phyloP scores from a whole-genome alignment of 345 rosid species.

The Bruguiera sexangula region DNA sequence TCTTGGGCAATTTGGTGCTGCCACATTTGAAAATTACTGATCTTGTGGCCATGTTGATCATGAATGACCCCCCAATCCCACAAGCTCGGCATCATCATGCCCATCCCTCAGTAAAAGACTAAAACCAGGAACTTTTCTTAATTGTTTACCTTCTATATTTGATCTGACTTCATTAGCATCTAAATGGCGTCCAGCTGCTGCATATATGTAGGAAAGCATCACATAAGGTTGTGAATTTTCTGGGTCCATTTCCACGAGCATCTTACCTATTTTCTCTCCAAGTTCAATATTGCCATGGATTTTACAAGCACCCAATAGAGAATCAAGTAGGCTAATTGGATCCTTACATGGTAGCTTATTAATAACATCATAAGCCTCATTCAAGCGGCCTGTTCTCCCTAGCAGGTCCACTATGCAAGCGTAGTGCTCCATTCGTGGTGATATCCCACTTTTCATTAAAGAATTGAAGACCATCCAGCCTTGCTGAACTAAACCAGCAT shows the following conservation, averaged over 20 bases:
- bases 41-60: no score
- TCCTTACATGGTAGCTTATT: conserved; percentile 21
- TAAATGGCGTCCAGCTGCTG: conserved; percentile 29
- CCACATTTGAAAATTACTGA: no score
- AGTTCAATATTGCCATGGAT: conserved; percentile 33
- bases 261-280: conserved; percentile 14
- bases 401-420: conserved; percentile 39
- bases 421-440: conserved; percentile 35
- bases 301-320: conserved; percentile 39
- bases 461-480: conserved; percentile 33
- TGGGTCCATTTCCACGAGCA: conserved; percentile 29
- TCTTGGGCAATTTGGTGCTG: no score
- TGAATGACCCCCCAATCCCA: neutral
- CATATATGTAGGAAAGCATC: conserved; percentile 34
- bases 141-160: conserved; percentile 7
- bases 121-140: conserved; percentile 4
- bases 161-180: conserved; percentile 19
- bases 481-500: conserved; percentile 39
- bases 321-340: conserved; percentile 30
- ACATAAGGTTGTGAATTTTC: conserved; percentile 30
- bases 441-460: conserved; percentile 26
- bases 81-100: neutral
- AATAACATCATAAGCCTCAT: conserved; percentile 31
- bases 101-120: conserved; percentile 11
- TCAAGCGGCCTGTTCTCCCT: conserved; percentile 32